Evolutionary conservation across 2,329 filamentous ascomycete species (phyloP), one percentile per base, ranked within the genome.

Genomic region (Fusarium incarnatum): DNA sequence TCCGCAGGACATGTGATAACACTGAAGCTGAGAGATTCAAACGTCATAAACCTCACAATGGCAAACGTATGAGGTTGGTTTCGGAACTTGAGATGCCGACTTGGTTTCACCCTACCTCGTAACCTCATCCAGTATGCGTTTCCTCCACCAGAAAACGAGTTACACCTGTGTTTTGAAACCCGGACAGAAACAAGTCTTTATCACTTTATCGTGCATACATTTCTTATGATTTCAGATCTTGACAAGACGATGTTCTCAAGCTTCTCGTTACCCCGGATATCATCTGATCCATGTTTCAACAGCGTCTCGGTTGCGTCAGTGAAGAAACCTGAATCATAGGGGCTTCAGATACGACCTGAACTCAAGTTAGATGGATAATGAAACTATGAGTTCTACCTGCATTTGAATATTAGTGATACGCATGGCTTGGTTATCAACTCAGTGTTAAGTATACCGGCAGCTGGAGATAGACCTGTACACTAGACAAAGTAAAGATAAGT

Each of bases 21-120:
- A 18, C 6, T 30, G 8, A 34, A 15, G 18, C 8, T n/a, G 16
- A n/a, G 6, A 13, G 7, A 4, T 16, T n/a, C 41, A 18, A 20
- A 23, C 25, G 10, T 23, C 6, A 47, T 47, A 6, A 3, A 18
- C 8, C 37, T 27, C 11, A 22, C 12, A 13, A 12, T 41, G 11
- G 9, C 1, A 16, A 30, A 28, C 30, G 58, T 64, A 48, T 28
- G 58, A 64, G 15, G 18, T 22, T 23, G 27, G 60, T 64, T 64
- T 64, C 60, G 30, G 42, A 63, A 56, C 18, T 20, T 32, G 34
- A 30, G 40, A 48, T 60, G 23, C 34, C 42, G 48, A 25, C n/a
- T 56, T 56, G 34, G 42, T 56, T 22, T 23, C 34, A 25, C 12
- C 32, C 22, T 15, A 28, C 16, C 44, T 28, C 12, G 16, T 28